Evolutionary conservation across 106 monocot species (phyloP), one percentile per base, ranked within the genome.

Genomic region (Phalaenopsis equestris): DNA sequence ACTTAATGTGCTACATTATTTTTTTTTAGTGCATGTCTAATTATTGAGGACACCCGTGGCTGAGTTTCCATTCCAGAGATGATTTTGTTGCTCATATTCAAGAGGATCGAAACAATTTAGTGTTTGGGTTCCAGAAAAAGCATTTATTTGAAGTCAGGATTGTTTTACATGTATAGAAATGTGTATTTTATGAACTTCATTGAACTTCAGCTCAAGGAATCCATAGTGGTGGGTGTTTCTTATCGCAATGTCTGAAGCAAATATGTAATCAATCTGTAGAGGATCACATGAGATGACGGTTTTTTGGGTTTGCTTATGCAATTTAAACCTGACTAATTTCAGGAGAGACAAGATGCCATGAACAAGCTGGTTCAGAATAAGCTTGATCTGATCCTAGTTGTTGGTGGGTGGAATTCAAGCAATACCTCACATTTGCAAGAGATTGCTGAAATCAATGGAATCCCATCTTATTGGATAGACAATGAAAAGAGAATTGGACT

Each of bases 291-390:
- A 21, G 64, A 21, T 65, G 23, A 65, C 64, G 6, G 24, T 1
- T 65, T 65, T 24, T 23, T 39, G 4, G 14, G 3, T 70, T 73
- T 42, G 11, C 24, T 49, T 76, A 73, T 42, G 41, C 8, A 11
- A 56, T 77, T 56, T 42, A 21, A 77, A 45, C 73, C 55, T 16
- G 17, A 18, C 24, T 24, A 38, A 49, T 41, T 24, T 83, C 84
- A 99, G 98, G 98, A 93, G 68, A 93, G 98, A 75, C 98, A 99
- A 91, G 98, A 99, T 88, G 98, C 98, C 4, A 99, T 99, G 98
- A 94, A 90, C 78, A 89, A 94, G 64, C 91, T 99, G n/a, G 98
- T 99, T 79, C 76, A 99, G 47, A 89, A 92, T 77, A 94, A 99
- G 82, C 43, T 99, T 68, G 98, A 99, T 81, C 92, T 99, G 18